Percentiles rank a stretch among this genome's conserved stretches.
These are phyloP conservation scores for Citrus australasica DNA, from an alignment of 345 rosid species.

Conservation along the genomic window DNA sequence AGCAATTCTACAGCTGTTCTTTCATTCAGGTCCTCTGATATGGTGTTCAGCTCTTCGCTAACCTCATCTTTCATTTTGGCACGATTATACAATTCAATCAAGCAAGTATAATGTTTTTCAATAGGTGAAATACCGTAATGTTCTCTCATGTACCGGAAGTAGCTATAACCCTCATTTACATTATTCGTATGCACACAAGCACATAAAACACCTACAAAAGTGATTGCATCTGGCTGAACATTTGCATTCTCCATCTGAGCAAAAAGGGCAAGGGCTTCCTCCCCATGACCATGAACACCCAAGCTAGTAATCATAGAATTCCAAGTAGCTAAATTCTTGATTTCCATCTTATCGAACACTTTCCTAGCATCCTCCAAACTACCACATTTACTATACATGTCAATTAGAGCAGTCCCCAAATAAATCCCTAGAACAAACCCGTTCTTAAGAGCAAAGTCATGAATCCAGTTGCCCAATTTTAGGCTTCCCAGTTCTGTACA, in stretches of 20 bases:
- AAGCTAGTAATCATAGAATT: constrained; percentile 77
- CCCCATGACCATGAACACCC: constrained; percentile 75
- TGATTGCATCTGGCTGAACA: constrained; percentile 59
- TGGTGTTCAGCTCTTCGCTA: constrained; percentile 10
- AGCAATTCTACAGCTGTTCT: constrained; percentile 18
- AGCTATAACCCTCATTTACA: constrained; percentile 39
- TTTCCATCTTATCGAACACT: constrained; percentile 50
- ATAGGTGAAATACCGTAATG: constrained; percentile 47
- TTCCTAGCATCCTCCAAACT: constrained; percentile 53
- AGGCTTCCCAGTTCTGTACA: constrained; percentile 55
- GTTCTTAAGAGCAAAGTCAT: constrained; percentile 50
- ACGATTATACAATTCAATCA: constrained; percentile 53
- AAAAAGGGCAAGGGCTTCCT: constrained; percentile 59
- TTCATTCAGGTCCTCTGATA: constrained; percentile 19
- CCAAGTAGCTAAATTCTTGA: constrained; percentile 67
- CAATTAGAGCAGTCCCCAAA: constrained; percentile 67
- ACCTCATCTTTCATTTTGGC: constrained; percentile 30
- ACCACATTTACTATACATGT: constrained; percentile 60
- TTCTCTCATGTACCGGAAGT: constrained; percentile 45
- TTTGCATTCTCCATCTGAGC: constrained; percentile 45
- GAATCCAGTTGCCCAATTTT: constrained; percentile 58
- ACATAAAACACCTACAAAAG: constrained; percentile 68
- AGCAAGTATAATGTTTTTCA: constrained; percentile 52
- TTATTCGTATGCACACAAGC: constrained; percentile 58
- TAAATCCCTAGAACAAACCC: constrained; percentile 50